These are phyloP conservation scores for Lipomyces kockii DNA, from an alignment of 805 yeast genomes.

Conservation along the genomic window DNA sequence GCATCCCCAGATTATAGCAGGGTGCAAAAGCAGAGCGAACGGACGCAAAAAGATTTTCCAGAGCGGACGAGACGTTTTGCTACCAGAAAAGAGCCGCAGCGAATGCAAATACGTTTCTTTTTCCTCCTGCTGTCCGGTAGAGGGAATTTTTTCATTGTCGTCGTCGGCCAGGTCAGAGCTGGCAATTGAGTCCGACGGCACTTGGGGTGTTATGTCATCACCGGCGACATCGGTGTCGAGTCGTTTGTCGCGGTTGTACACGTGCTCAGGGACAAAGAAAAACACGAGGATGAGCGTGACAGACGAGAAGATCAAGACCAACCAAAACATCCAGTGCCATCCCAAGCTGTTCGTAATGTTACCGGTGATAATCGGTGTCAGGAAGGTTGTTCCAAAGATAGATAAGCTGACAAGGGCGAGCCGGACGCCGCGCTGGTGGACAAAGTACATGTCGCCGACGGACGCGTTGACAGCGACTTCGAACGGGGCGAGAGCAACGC, in stretches of 20 bases:
- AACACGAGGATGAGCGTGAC: constrained; percentile 25
- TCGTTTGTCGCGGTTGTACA: constrained; percentile 22
- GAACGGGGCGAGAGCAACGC: constrained; percentile 72
- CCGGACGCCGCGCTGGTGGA: constrained; percentile 74
- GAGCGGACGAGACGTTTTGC: constrained; percentile 26
- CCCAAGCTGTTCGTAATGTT: constrained; percentile 23
- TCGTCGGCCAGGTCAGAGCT: constrained; percentile 6
- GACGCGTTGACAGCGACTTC: constrained; percentile 72
- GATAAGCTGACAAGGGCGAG: constrained; percentile 76
- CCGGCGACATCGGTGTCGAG: constrained; percentile 28
- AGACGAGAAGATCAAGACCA: constrained; percentile 27
- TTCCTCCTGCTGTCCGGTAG: constrained; percentile 8
- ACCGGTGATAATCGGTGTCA: constrained; percentile 34
- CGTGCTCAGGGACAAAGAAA: constrained; percentile 33
- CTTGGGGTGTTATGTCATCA: constrained; percentile 9
- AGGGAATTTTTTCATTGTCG: constrained; percentile 1
- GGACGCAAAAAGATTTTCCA: constrained; percentile 35
- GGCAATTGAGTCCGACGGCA: not conserved
- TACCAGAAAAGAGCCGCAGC: constrained; percentile 29
- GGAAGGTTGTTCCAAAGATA: constrained; percentile 45
- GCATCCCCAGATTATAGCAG: constrained; percentile 33
- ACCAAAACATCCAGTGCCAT: constrained; percentile 38
- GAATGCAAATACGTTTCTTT: constrained; percentile 22
- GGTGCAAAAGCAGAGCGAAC: constrained; percentile 29
- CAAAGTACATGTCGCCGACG: constrained; percentile 72